phyloP scores from a whole-genome alignment of 1,139 yeast genomes.

The Blastobotrys illinoisensis region DNA sequence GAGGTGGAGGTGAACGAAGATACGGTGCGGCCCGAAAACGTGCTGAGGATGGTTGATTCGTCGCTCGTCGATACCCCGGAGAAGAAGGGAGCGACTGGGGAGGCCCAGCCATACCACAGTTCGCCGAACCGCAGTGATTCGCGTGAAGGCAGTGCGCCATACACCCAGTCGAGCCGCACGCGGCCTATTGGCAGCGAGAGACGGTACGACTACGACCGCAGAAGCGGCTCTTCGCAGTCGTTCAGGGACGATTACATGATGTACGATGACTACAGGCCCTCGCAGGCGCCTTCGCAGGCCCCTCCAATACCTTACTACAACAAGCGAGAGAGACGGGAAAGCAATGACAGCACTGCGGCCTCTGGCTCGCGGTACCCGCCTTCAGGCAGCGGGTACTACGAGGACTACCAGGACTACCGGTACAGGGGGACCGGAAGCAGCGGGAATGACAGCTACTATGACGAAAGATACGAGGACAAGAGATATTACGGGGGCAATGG shows the following conservation, averaged over 20 bases:
- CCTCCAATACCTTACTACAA: background rate
- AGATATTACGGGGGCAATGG: background rate
- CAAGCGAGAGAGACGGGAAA: background rate
- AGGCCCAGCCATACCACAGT: background rate
- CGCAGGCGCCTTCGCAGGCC: background rate
- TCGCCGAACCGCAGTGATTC: conserved; percentile 1
- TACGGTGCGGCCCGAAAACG: conserved; percentile 33
- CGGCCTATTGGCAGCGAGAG: background rate
- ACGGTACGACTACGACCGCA: conserved; percentile 2
- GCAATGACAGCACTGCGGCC: background rate
- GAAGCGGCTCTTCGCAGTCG: background rate
- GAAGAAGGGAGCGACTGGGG: conserved; percentile 9
- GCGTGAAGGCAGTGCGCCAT: background rate
- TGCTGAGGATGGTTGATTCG: conserved; percentile 37
- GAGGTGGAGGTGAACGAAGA: conserved; percentile 27
- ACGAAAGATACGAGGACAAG: background rate
- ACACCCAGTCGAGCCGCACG: background rate
- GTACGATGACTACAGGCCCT: background rate
- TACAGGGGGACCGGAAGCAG: background rate
- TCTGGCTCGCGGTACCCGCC: background rate
- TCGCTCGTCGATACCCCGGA: conserved; percentile 37
- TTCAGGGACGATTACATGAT: background rate
- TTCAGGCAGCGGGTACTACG: background rate
- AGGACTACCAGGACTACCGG: background rate
- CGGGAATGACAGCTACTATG: background rate